These are phyloP conservation scores for Aureobasidium pullulans DNA, from an alignment of 2,329 filamentous ascomycete species.

Conservation along the genomic window DNA sequence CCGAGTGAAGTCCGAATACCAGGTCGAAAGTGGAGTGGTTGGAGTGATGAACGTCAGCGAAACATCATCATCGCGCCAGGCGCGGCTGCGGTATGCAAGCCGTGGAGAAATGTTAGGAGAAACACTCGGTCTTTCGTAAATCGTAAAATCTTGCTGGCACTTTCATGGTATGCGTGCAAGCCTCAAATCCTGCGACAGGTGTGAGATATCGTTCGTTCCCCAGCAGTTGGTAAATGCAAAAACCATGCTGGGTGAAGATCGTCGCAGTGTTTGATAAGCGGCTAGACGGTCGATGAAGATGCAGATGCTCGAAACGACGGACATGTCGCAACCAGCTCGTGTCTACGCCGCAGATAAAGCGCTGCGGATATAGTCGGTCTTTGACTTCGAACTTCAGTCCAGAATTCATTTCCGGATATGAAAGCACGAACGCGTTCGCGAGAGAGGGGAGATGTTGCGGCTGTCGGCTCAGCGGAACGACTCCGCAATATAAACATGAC, in stretches of 20 bases:
- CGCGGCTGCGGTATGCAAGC: no score
- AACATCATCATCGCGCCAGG: background rate
- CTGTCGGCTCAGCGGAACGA: background rate
- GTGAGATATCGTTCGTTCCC: no score
- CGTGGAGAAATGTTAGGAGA: background rate
- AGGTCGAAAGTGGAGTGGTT: background rate
- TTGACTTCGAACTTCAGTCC: background rate
- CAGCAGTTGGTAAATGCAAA: background rate
- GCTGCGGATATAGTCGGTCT: background rate
- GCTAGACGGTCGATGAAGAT: background rate
- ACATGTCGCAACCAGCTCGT: background rate
- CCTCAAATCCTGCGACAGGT: background rate
- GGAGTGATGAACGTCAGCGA: background rate
- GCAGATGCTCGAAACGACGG: background rate
- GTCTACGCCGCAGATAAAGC: background rate
- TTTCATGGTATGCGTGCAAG: background rate
- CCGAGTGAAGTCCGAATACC: background rate
- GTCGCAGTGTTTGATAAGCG: background rate
- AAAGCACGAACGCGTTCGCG: background rate
- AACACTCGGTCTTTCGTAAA: background rate
- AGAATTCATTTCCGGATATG: background rate
- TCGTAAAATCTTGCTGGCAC: background rate
- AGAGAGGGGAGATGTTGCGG: background rate
- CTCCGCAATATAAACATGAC: background rate
- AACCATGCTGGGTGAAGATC: background rate